Base-by-base conservation (phyloP, 2,329 filamentous ascomycete species). In the Pyricularia pennisetigena region DNA sequence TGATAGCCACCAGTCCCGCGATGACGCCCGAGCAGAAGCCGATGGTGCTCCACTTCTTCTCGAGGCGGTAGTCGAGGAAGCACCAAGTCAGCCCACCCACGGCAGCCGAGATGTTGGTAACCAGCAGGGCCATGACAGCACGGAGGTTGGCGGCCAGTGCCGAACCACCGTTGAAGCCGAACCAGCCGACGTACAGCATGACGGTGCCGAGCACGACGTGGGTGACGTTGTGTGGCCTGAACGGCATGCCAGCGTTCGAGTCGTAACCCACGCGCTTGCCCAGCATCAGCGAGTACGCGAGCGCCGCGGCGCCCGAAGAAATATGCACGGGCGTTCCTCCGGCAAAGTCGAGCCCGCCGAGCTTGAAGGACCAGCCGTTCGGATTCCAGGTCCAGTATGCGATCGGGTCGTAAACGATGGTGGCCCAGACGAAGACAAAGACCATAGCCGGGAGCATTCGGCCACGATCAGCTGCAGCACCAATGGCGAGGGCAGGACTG, bases 341-440 rank as follows among this genome's bases (percentile, higher is more conserved):
- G 26, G 93, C 93, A 74, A 95, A 97, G 79, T 97, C 93, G 63
- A 96, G 85, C 30, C 91, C 92, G 64, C 93, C 93, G 80, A 96
- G 85, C 72, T 86, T 83, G 78, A 85, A 90, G 14, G 89, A 88
- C 93, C 93, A 97, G 26, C 93, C 93, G 35, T 82, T 81, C 0
- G 90, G 79, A 76, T 97, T 97, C 93, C 93, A 97, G 9, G 92
- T 96, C 93, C 93, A 97, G 84, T 93, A 97, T 64, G 93, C 93
- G 75, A 97, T 93, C 1, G 93, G 91, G 74, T 97, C 93, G 79
- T 97, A 97, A 76, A 97, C 90, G 69, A 97, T 76, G 5, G 93
- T 97, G 1, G 90, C 85, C 93, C 93, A 97, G 77, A 97, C 82
- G 75, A 97, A 94, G 89, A 96, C 95, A 83, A 97, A 97, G 74